Conservation (phyloP, 78 protist genomes). For the Emiliania huxleyi region DNA sequence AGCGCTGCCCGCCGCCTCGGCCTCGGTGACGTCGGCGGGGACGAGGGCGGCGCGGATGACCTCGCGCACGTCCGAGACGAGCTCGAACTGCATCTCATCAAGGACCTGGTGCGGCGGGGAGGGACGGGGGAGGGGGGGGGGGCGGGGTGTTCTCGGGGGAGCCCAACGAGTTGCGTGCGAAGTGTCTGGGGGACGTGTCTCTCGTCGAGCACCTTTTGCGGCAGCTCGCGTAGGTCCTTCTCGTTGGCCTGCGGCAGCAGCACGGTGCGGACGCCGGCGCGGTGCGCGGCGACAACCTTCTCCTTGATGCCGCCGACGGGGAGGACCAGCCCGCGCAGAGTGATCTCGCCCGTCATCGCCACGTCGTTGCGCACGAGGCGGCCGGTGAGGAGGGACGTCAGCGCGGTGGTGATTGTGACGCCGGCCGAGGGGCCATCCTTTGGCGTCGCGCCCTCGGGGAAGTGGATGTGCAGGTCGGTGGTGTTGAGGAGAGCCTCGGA, state of each 20-base stretch:
- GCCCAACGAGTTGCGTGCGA: no score
- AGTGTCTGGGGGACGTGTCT: no score
- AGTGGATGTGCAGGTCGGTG: slow-evolving; percentile 77
- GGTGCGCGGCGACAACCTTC: slow-evolving; percentile 84
- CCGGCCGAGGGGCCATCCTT: slow-evolving; percentile 94
- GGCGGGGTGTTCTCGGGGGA: no score
- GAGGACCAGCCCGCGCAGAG: slow-evolving; percentile 85
- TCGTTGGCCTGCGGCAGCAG: slow-evolving; percentile 80
- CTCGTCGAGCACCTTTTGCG: slow-evolving; percentile 38
- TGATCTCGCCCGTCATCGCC: slow-evolving; percentile 93
- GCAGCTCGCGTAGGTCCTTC: slow-evolving; percentile 79
- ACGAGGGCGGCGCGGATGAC: background rate
- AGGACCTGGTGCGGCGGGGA: no score
- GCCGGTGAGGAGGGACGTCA: slow-evolving; percentile 65
- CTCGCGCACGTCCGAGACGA: background rate
- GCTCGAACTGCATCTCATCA: background rate
- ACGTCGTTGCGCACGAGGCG: background rate
- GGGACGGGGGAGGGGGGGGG: no score
- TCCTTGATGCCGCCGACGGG: slow-evolving; percentile 88
- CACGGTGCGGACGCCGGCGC: slow-evolving; percentile 65
- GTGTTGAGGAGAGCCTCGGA: background rate
- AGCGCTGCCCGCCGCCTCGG: no score
- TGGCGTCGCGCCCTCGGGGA: slow-evolving; percentile 87
- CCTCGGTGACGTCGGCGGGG: no score
- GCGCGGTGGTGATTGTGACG: slow-evolving; percentile 73